A percentile compares a stretch with the other conserved stretches of the same genome.
Evolutionary conservation across 208 protist genomes (phyloP).

Genomic region (Angomonas ambiguus): DNA sequence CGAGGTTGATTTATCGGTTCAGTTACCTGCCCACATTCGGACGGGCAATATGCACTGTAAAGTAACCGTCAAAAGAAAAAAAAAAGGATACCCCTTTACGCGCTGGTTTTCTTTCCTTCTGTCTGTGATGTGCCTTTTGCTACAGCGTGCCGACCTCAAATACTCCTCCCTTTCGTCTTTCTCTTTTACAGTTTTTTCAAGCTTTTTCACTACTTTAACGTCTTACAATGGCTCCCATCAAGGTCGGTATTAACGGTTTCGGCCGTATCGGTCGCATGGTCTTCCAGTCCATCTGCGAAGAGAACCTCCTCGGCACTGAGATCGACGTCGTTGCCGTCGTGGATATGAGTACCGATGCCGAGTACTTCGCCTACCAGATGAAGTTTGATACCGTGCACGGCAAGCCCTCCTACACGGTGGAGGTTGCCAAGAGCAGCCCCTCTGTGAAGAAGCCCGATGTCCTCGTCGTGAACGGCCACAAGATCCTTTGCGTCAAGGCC

Average conservation of each 20-base stretch:
- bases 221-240: slow-evolving; percentile 49
- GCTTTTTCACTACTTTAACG: slow-evolving; percentile 9
- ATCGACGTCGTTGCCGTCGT: slow-evolving; percentile 95
- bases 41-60: too few relatives aligned
- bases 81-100: too few relatives aligned
- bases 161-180: background rate
- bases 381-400: slow-evolving; percentile 98
- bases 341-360: slow-evolving; percentile 95
- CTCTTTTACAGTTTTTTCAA: slow-evolving; percentile 4
- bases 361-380: slow-evolving; percentile 97
- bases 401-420: slow-evolving; percentile 75
- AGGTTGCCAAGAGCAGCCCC: slow-evolving; percentile 63
- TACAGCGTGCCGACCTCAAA: too few relatives aligned
- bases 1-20: too few relatives aligned
- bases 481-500: slow-evolving; percentile 72
- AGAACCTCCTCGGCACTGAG: slow-evolving; percentile 60
- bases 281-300: slow-evolving; percentile 82
- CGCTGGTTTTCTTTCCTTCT: too few relatives aligned
- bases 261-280: slow-evolving; percentile 98
- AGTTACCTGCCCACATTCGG: too few relatives aligned
- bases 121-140: too few relatives aligned
- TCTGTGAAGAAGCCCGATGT: slow-evolving; percentile 54
- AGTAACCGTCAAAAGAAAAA: too few relatives aligned
- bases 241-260: slow-evolving; percentile 98
- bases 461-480: slow-evolving; percentile 79